Percentiles rank a stretch among this genome's conserved stretches.
These are phyloP conservation scores for Penicillium sp. DNA, from an alignment of 2,329 filamentous ascomycete genomes.

Conservation along the genomic window DNA sequence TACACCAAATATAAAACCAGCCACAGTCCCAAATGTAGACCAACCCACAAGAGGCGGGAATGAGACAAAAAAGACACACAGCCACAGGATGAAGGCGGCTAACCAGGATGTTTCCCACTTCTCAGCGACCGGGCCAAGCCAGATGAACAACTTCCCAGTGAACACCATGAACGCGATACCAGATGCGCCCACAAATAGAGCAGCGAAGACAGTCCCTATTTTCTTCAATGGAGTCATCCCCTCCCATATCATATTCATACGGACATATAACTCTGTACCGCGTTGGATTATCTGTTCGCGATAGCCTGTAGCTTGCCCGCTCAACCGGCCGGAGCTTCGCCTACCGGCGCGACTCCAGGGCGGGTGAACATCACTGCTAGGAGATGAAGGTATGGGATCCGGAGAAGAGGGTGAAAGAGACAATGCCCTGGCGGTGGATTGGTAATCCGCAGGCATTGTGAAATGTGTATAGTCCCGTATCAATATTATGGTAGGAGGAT, in stretches of 20 bases:
- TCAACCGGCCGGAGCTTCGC: constrained; percentile 41
- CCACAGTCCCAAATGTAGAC: constrained; percentile 69
- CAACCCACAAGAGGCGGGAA: constrained; percentile 90
- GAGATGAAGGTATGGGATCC: constrained; percentile 47
- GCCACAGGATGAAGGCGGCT: constrained; percentile 75
- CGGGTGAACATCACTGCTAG: constrained; percentile 44
- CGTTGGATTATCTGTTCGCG: constrained; percentile 43
- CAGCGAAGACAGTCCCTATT: constrained; percentile 55
- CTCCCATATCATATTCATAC: constrained; percentile 36
- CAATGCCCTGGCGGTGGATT: constrained; percentile 54
- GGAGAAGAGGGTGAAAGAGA: constrained; percentile 51
- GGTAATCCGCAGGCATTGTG: constrained; percentile 51
- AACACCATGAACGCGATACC: constrained; percentile 71
- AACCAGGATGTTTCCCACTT: constrained; percentile 71
- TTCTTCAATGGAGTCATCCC: constrained; percentile 58
- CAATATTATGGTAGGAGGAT: constrained; percentile 1
- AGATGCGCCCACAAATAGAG: constrained; percentile 55
- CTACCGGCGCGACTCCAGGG: constrained; percentile 53
- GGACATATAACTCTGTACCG: constrained; percentile 36
- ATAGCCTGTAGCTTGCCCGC: constrained; percentile 32
- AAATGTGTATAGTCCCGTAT: constrained; percentile 7
- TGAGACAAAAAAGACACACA: constrained; percentile 70
- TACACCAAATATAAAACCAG: constrained; percentile 71
- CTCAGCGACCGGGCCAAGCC: constrained; percentile 69
- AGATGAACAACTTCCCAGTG: constrained; percentile 75